Conservation (phyloP, 106 monocot species). For the Iris macrosiphon region DNA sequence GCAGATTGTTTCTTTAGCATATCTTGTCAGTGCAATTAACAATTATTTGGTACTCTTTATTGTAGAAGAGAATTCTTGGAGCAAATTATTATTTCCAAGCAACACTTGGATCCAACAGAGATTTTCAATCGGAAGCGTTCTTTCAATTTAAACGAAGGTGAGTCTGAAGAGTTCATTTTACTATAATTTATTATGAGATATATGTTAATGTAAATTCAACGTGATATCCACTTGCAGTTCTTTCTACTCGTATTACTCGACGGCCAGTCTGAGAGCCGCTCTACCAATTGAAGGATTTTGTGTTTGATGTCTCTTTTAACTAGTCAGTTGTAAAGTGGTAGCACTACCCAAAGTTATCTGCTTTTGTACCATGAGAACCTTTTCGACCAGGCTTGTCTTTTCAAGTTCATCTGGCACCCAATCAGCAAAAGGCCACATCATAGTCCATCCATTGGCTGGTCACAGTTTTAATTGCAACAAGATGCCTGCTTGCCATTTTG, state of each 20-base stretch:
- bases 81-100: constrained; percentile 27
- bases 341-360: too few species aligned
- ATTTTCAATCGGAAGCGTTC: constrained; percentile 52
- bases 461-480: too few species aligned
- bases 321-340: background rate
- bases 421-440: too few species aligned
- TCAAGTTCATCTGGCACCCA: too few species aligned
- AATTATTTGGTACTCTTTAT: background rate
- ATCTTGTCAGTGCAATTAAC: background rate
- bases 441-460: too few species aligned
- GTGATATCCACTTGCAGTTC: constrained; percentile 20
- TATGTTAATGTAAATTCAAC: too few species aligned
- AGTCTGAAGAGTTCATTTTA: too few species aligned
- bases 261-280: background rate
- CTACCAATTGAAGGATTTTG: background rate
- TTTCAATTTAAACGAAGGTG: constrained; percentile 54
- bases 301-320: background rate
- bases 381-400: too few species aligned
- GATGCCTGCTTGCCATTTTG: too few species aligned
- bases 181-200: too few species aligned
- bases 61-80: constrained; percentile 51
- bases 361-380: too few species aligned
- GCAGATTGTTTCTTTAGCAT: background rate
- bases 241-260: constrained; percentile 13
- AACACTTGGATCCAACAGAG: constrained; percentile 28